Percentiles rank a stretch among this genome's conserved stretches.
Conservation (phyloP, 2,329 filamentous ascomycete genomes). For the Cercospora brassicicola region DNA sequence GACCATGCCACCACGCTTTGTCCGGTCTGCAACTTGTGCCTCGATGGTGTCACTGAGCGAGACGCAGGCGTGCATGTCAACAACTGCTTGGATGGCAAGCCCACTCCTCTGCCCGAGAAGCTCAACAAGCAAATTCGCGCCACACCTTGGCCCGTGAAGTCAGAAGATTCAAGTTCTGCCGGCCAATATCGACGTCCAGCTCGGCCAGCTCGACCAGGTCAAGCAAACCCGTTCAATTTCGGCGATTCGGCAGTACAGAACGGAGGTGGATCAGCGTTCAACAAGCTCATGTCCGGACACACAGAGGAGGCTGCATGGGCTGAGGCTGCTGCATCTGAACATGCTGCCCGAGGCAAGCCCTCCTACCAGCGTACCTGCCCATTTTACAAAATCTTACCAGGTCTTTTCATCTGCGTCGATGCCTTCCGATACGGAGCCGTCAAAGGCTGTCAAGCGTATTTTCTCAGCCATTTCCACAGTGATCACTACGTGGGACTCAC, state of each 20-base stretch:
- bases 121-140: constrained; percentile 21
- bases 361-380: constrained; percentile 89
- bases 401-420: constrained; percentile 89
- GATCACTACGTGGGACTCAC: constrained; percentile 95
- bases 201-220: constrained; percentile 70
- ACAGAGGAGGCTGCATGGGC: constrained; percentile 90
- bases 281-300: constrained; percentile 88
- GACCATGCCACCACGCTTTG: constrained; percentile 48
- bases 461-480: constrained; percentile 95
- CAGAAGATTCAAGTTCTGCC: constrained; percentile 33
- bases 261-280: constrained; percentile 70
- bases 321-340: constrained; percentile 76
- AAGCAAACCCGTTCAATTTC: constrained; percentile 72
- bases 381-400: constrained; percentile 97
- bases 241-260: constrained; percentile 39
- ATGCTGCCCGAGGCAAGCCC: constrained; percentile 75
- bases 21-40: constrained; percentile 71
- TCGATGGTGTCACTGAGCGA: constrained; percentile 59
- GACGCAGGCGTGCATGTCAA: constrained; percentile 86
- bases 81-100: constrained; percentile 81
- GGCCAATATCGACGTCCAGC: constrained; percentile 67
- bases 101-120: constrained; percentile 56
- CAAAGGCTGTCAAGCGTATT: constrained; percentile 88
- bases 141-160: constrained; percentile 18
- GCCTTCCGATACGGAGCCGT: constrained; percentile 95